Evolutionary conservation across 2,329 filamentous ascomycete genomes (phyloP).

Genomic region (Claviceps paspali): DNA sequence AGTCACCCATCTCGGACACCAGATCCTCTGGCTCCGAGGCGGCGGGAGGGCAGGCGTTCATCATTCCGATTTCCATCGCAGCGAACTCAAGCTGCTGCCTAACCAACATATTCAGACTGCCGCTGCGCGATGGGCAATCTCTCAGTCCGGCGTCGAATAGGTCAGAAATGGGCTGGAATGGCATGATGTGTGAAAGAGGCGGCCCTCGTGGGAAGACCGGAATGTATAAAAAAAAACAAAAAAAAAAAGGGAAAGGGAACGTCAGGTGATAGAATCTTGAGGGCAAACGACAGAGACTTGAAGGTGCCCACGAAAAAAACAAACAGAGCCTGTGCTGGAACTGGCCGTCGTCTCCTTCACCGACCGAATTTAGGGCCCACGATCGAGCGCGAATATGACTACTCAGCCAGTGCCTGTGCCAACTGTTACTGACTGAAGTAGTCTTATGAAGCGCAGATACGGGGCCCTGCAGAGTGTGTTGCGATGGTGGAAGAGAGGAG

Average conservation of each 20-base stretch:
- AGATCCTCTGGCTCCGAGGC: constrained; percentile 12
- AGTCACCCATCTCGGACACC: constrained; percentile 21
- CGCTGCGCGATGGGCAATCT: neutral
- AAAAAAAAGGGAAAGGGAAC: neutral
- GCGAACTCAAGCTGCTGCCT: constrained; percentile 14
- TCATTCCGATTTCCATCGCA: constrained; percentile 11
- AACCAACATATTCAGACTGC: constrained; percentile 14
- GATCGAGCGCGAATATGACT: too few species aligned
- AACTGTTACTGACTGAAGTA: too few species aligned
- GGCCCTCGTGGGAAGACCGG: too few species aligned
- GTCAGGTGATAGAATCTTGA: neutral
- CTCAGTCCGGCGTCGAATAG: constrained; percentile 16
- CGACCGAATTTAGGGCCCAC: too few species aligned
- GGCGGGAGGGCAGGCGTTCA: constrained; percentile 6
- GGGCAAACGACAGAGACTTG: too few species aligned
- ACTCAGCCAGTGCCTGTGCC: too few species aligned
- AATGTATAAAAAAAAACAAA: neutral
- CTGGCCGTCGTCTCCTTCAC: too few species aligned
- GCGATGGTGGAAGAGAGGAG: neutral
- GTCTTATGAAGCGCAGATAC: too few species aligned
- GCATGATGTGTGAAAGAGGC: constrained; percentile 6
- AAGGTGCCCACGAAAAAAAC: too few species aligned
- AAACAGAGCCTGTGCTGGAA: too few species aligned
- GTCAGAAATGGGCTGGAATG: constrained; percentile 13
- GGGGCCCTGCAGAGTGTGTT: too few species aligned